These are phyloP conservation scores for Coemansia sp. DNA, from an alignment of 192 early-diverging fungal species.

Conservation along the genomic window DNA sequence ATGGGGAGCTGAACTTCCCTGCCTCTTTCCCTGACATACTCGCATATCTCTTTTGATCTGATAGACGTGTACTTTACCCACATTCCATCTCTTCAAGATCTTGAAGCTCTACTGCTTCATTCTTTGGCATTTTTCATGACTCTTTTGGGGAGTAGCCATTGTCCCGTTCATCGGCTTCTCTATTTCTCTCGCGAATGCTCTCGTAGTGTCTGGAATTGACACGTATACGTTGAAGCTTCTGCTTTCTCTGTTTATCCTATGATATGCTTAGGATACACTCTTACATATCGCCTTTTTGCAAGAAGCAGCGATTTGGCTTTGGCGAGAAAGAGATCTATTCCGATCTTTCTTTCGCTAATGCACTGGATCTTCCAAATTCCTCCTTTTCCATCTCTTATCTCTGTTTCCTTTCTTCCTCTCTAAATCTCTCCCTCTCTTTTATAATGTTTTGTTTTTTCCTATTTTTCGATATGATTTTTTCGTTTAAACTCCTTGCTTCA, in stretches of 20 bases:
- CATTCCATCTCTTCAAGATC: conserved; percentile 2
- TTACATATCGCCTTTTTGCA: background rate
- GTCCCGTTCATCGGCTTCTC: background rate
- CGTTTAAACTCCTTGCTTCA: conserved; percentile 4
- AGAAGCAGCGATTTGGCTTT: background rate
- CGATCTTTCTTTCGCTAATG: background rate
- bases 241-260: conserved; percentile 12
- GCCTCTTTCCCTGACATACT: conserved; percentile 7
- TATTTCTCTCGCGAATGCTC: background rate
- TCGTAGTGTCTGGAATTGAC: conserved; percentile 6
- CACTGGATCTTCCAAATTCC: background rate
- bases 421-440: background rate
- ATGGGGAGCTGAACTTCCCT: background rate
- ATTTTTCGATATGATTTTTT: background rate
- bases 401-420: conserved; percentile 1
- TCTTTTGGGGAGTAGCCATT: background rate
- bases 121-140: background rate
- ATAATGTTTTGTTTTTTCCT: conserved; percentile 11
- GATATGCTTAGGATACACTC: background rate
- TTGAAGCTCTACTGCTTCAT: conserved; percentile 8
- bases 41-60: conserved; percentile 23
- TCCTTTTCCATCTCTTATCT: conserved; percentile 11
- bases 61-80: conserved; percentile 49
- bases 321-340: background rate
- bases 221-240: background rate